Percentiles rank a stretch among this genome's conserved stretches.
phyloP scores from a whole-genome alignment of 2,329 filamentous ascomycete species.

The Colletotrichum truncatum region DNA sequence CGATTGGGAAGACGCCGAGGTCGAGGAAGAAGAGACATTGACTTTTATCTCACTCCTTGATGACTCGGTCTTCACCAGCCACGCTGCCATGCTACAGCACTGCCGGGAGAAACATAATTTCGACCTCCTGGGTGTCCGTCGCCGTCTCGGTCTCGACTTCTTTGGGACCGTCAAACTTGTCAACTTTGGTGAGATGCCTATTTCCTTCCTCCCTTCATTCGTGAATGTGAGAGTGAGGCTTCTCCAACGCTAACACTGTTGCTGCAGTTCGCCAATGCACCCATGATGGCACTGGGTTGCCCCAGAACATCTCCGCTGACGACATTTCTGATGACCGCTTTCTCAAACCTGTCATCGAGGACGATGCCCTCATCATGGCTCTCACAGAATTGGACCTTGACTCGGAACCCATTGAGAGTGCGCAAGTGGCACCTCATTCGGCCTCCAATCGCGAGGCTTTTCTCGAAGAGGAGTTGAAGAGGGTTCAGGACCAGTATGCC shows the following conservation, averaged over 20 bases:
- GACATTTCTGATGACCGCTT: constrained; percentile 82
- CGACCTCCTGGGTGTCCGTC: constrained; percentile 70
- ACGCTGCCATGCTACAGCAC: constrained; percentile 72
- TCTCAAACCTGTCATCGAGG: constrained; percentile 84
- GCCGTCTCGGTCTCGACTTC: constrained; percentile 72
- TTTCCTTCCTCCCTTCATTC: not conserved
- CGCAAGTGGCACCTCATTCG: constrained; percentile 41
- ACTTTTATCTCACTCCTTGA: constrained; percentile 75
- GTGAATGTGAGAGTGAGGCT: not conserved
- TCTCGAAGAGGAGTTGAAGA: constrained; percentile 69
- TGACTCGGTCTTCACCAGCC: constrained; percentile 70
- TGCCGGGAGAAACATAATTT: constrained; percentile 74
- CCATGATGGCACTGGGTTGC: constrained; percentile 54
- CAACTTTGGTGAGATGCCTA: constrained; percentile 65
- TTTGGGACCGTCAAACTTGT: constrained; percentile 78
- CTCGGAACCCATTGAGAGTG: constrained; percentile 41
- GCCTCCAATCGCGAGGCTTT: constrained; percentile 60
- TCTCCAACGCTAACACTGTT: not conserved
- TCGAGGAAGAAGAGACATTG: constrained; percentile 69
- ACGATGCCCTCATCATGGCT: constrained; percentile 88
- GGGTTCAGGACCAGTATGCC: constrained; percentile 68
- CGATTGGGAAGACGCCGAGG: constrained; percentile 65
- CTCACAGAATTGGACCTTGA: constrained; percentile 78
- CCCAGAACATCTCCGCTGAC: constrained; percentile 66
- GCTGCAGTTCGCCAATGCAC: constrained; percentile 56